Evolutionary conservation across 306 rosid genomes (phyloP).

Genomic region (Chamaecrista fasciculata): DNA sequence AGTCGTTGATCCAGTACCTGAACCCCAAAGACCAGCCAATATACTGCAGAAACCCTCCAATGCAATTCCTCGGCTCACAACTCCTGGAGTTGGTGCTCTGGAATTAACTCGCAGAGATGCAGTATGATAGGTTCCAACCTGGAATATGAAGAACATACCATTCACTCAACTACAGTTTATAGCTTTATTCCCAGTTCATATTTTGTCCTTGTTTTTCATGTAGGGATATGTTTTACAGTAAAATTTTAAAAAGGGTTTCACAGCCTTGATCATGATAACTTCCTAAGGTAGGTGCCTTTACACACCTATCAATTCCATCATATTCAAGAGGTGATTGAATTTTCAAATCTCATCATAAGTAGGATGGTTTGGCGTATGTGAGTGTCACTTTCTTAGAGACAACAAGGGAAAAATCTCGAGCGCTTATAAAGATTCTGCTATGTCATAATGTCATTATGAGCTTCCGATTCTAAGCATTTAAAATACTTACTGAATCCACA

Average conservation of each 20-base stretch:
- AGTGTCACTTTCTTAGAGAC: neutral
- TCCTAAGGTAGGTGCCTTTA: neutral
- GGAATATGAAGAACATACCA: constrained; percentile 23
- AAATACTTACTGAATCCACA: constrained; percentile 74
- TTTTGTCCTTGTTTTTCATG: constrained; percentile 3
- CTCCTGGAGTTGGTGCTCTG: constrained; percentile 73
- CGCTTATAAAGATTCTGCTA: neutral
- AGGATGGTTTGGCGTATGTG: neutral
- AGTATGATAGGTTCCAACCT: constrained; percentile 85
- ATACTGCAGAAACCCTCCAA: constrained; percentile 94
- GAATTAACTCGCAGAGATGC: constrained; percentile 52
- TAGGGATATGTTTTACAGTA: neutral
- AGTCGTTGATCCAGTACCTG: constrained; percentile 91
- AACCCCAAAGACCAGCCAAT: constrained; percentile 91
- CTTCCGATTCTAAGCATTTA: constrained; percentile 1
- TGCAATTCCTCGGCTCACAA: constrained; percentile 94
- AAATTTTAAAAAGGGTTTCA: neutral
- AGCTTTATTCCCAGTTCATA: constrained; percentile 13
- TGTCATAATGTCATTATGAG: neutral
- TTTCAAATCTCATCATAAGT: constrained; percentile 6
- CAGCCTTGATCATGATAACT: neutral
- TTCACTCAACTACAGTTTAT: constrained; percentile 1
- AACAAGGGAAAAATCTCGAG: neutral
- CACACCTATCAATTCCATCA: neutral
- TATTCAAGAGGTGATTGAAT: neutral